Conservation (phyloP, 305 asterid species). For the Salvia sclarea region DNA sequence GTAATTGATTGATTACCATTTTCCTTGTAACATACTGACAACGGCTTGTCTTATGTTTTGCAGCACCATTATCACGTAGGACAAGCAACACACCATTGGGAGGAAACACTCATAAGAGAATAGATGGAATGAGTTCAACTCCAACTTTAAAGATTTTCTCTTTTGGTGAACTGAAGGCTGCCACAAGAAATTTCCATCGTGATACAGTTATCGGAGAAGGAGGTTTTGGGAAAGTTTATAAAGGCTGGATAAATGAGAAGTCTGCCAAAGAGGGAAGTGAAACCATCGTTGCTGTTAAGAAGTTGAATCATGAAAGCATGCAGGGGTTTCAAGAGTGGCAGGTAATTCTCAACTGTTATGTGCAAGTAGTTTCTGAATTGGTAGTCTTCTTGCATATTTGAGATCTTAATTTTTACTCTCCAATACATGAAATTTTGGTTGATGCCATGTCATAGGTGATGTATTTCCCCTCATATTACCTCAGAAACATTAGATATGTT, state of each 20-base stretch:
- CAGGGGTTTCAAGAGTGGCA: slow-evolving; percentile 50
- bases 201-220: slow-evolving; percentile 43
- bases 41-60: slow-evolving; percentile 21
- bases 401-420: background rate
- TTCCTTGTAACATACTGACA: slow-evolving; percentile 1
- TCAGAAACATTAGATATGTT: background rate
- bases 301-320: slow-evolving; percentile 22
- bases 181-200: slow-evolving; percentile 38
- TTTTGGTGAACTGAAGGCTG: slow-evolving; percentile 40
- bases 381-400: background rate
- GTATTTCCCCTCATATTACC: background rate
- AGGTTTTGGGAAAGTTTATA: slow-evolving; percentile 50
- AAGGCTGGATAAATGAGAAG: slow-evolving; percentile 37
- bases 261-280: slow-evolving; percentile 26
- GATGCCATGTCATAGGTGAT: background rate
- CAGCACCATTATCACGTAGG: slow-evolving; percentile 37
- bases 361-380: slow-evolving; percentile 3
- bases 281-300: slow-evolving; percentile 45
- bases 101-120: slow-evolving; percentile 11
- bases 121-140: slow-evolving; percentile 1
- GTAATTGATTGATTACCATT: background rate
- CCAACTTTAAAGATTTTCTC: slow-evolving; percentile 35
- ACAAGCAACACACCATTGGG: slow-evolving; percentile 12
- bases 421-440: background rate
- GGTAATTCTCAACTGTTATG: slow-evolving; percentile 30